Evolutionary conservation across 164 flowering plant species (phyloP).

Genomic region (Annona cherimola): DNA sequence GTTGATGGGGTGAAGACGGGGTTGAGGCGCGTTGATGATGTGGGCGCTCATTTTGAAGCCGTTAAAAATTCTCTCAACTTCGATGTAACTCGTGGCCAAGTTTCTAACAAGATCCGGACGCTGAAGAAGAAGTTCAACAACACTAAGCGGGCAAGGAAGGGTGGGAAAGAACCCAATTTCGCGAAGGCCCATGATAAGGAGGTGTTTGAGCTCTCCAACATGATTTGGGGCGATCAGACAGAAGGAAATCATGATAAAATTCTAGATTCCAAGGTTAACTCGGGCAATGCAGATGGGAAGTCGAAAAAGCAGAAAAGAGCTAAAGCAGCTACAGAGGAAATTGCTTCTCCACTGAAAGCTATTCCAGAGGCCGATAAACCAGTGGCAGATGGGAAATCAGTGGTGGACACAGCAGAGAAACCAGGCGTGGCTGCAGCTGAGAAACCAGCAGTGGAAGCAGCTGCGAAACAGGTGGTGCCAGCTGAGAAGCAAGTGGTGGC

Average conservation of each 20-base stretch:
- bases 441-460: background rate
- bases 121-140: conserved; percentile 9
- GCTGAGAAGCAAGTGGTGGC: background rate
- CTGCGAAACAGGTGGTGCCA: background rate
- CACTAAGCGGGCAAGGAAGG: background rate
- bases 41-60: background rate
- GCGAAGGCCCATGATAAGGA: conserved; percentile 5
- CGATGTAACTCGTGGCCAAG: background rate
- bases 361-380: background rate
- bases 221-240: background rate
- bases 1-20: conserved; percentile 5
- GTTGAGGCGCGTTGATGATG: background rate
- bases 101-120: conserved; percentile 1
- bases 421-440: background rate
- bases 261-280: conserved; percentile 4
- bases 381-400: background rate
- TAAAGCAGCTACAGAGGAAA: background rate
- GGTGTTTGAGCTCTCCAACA: conserved; percentile 1
- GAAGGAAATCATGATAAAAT: conserved; percentile 11
- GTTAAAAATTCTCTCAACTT: background rate
- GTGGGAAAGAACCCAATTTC: conserved; percentile 1
- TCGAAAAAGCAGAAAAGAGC: background rate
- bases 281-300: conserved; percentile 1
- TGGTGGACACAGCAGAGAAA: too few species aligned
- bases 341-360: conserved; percentile 1